These are phyloP conservation scores for Trichophyton rubrum DNA, from an alignment of 2,329 filamentous ascomycete genomes.

Conservation along the genomic window DNA sequence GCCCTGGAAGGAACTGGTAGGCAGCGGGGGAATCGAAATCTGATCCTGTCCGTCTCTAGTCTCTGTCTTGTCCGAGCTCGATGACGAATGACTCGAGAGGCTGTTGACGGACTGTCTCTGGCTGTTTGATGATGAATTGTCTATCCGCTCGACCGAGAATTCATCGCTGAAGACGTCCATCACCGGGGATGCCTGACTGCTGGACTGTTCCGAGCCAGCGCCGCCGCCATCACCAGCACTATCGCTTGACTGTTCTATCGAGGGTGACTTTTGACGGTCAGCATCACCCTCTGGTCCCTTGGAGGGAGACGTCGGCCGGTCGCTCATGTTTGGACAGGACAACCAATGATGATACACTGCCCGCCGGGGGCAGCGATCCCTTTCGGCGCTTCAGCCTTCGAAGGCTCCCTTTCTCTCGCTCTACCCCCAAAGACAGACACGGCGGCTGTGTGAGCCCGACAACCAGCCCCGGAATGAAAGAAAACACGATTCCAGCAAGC, in stretches of 20 bases:
- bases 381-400: constrained; percentile 2
- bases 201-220: not conserved
- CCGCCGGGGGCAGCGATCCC: constrained; percentile 6
- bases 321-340: not conserved
- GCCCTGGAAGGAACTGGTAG: constrained; percentile 7
- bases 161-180: constrained; percentile 39
- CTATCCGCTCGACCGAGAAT: constrained; percentile 33
- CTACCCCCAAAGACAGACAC: not conserved
- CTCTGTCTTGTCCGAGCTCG: not conserved
- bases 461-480: not conserved
- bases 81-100: constrained; percentile 5
- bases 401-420: not conserved
- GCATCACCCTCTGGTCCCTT: not conserved
- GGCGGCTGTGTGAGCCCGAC: not conserved
- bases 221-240: not conserved
- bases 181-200: constrained; percentile 19
- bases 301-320: not conserved
- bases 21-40: not conserved
- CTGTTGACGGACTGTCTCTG: constrained; percentile 10
- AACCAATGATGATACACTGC: constrained; percentile 2
- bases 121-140: constrained; percentile 15
- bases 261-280: too few relatives aligned
- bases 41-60: not conserved
- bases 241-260: too few relatives aligned
- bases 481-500: not conserved